phyloP scores from a whole-genome alignment of 2,329 filamentous ascomycete species.

The Plectosphaerella plurivora region DNA sequence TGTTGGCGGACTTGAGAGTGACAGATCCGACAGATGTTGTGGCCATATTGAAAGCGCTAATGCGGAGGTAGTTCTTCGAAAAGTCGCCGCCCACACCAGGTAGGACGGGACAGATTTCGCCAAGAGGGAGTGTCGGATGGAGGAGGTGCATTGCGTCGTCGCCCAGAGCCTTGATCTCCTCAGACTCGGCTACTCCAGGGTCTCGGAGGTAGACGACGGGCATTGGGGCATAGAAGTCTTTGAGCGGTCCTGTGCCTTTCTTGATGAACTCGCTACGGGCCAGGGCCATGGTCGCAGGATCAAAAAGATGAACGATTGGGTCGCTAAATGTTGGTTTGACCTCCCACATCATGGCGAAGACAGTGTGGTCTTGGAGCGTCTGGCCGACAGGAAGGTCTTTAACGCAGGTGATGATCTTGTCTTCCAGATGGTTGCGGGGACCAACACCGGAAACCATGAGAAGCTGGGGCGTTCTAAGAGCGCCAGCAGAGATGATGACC shows the following conservation, averaged over 20 bases:
- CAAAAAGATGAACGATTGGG: background rate
- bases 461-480: slow-evolving; percentile 73
- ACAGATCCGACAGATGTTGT: slow-evolving; percentile 19
- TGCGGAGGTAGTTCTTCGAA: background rate
- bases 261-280: background rate
- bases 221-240: slow-evolving; percentile 14
- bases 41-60: background rate
- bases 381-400: slow-evolving; percentile 22
- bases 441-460: slow-evolving; percentile 52
- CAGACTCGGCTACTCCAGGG: background rate
- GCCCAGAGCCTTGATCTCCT: background rate
- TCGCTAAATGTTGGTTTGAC: background rate
- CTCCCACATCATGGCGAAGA: background rate
- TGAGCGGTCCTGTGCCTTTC: slow-evolving; percentile 12
- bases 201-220: background rate
- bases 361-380: background rate
- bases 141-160: background rate
- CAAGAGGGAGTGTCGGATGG: background rate
- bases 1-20: slow-evolving; percentile 11
- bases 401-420: slow-evolving; percentile 25
- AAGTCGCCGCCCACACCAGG: background rate
- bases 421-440: slow-evolving; percentile 30
- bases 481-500: slow-evolving; percentile 75
- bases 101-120: background rate
- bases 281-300: background rate